Evolutionary conservation across 148 eudicot species (phyloP).

Genomic region (Cornus suecica): DNA sequence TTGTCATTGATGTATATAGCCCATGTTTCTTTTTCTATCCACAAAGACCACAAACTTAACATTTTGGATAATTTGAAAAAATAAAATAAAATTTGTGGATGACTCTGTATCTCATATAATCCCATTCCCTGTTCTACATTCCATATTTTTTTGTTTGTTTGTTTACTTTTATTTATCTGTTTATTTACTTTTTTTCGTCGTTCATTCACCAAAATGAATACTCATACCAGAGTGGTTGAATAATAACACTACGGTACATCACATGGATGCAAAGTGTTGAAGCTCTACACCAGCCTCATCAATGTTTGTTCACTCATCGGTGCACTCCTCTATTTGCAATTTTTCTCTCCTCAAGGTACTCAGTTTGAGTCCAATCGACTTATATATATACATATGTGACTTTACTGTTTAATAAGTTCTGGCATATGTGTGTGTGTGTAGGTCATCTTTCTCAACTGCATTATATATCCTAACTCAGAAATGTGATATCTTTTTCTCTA

Average conservation of each 20-base stretch:
- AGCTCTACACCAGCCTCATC: slow-evolving; percentile 13
- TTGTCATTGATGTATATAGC: no score
- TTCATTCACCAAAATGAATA: no score
- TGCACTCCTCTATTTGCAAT: slow-evolving; percentile 10
- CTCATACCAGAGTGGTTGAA: no score
- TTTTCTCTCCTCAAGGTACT: slow-evolving; percentile 39
- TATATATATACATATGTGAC: neutral
- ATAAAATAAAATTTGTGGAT: neutral
- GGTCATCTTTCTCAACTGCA: neutral
- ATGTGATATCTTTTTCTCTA: slow-evolving; percentile 12
- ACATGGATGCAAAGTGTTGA: slow-evolving; percentile 13
- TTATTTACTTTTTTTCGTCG: no score
- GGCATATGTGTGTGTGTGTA: neutral
- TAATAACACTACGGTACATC: neutral
- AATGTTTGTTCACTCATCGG: slow-evolving; percentile 1
- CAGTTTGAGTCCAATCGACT: neutral
- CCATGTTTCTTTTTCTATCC: no score
- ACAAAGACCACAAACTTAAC: neutral
- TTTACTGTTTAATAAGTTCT: neutral
- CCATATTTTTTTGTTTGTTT: no score
- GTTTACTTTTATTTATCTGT: neutral
- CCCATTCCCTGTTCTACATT: no score
- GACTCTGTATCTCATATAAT: neutral
- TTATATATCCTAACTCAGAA: neutral
- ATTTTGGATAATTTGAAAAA: no score